Evolutionary conservation across 192 early-diverging fungal genomes (phyloP), one percentile per base, ranked within the genome.

Genomic region (Gamsiella multidivaricata): DNA sequence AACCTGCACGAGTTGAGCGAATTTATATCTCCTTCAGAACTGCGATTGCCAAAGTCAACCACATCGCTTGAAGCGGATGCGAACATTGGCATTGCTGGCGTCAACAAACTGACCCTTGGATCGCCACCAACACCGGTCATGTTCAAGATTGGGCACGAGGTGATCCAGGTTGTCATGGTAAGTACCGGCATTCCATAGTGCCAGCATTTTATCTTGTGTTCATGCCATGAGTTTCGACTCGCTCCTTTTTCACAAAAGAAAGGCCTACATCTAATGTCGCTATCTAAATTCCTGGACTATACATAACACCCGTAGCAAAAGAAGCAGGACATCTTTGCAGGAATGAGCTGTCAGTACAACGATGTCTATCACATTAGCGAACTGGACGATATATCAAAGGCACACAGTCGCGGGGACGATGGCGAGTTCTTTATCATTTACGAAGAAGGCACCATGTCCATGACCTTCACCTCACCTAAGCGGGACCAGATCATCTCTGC

Each of bases 331-430:
- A 81, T 89, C 31, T 70, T 96, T 28, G 84, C 88, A 66, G 92
- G 90, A 12, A 75, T 91, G 53, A 88, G 74, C 56, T 87, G 90
- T 43, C 85, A 88, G 53, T 86, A 93, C 55, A 95, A 96, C 63
- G 96, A 98, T 63, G 91, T 95, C 14, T 93, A 89, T 69, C 92
- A 93, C 63, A 93, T 96, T 34, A 86, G 88, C 3, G 95, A 96
- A 51, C 86, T 97, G 43, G 81, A 89, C 9, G 94, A 95, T 34
- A 75, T 93, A 42, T 78, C 83, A 36, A 68, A 84, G 49, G 73
- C 81, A 9, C 81, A 65, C 26, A 85, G 88, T 42, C 80, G 86
- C n/a, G 89, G 88, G 4, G 82, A 88, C 46, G 82, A 87, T 37
- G 89, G 89, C 69, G 89, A 95, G 61, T 94, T 97, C 49, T 70